Evolutionary conservation across 179 eudicot genomes (phyloP).

Genomic region (Silene vulgaris): DNA sequence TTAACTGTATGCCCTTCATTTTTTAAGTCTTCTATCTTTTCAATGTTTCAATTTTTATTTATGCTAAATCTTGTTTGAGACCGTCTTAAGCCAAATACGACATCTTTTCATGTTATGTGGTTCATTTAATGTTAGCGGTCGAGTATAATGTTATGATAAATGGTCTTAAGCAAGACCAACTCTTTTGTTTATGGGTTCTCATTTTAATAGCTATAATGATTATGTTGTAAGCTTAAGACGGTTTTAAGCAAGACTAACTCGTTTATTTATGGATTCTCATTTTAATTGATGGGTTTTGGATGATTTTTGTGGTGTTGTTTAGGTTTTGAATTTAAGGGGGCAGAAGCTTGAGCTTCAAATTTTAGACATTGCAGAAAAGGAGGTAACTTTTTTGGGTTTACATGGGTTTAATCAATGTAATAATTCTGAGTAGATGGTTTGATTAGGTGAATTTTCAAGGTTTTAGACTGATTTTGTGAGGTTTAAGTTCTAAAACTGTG

Average conservation of each 20-base stretch:
- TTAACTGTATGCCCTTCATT: conserved; percentile 39
- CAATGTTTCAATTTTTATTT: background rate
- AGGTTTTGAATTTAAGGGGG: conserved; percentile 74
- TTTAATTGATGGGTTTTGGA: background rate
- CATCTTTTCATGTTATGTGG: too few relatives aligned
- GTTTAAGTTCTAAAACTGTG: background rate
- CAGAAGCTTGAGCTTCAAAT: conserved; percentile 69
- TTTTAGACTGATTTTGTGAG: background rate
- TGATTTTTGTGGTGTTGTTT: background rate
- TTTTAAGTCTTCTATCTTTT: background rate
- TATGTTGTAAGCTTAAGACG: too few relatives aligned
- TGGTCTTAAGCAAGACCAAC: too few relatives aligned
- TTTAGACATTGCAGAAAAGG: conserved; percentile 61
- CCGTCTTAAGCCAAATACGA: too few relatives aligned
- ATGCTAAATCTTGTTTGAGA: background rate
- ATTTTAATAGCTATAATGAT: too few relatives aligned
- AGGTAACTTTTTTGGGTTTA: conserved; percentile 33
- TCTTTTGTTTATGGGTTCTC: too few relatives aligned
- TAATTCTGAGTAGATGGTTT: background rate
- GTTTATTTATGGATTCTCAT: conserved; percentile 6
- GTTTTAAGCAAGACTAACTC: too few relatives aligned
- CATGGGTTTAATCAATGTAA: background rate
- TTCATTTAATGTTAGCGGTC: too few relatives aligned
- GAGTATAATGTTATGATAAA: too few relatives aligned
- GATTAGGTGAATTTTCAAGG: background rate